These are phyloP conservation scores for Rauvolfia tetraphylla DNA, from an alignment of 257 asterid genomes.

Conservation along the genomic window DNA sequence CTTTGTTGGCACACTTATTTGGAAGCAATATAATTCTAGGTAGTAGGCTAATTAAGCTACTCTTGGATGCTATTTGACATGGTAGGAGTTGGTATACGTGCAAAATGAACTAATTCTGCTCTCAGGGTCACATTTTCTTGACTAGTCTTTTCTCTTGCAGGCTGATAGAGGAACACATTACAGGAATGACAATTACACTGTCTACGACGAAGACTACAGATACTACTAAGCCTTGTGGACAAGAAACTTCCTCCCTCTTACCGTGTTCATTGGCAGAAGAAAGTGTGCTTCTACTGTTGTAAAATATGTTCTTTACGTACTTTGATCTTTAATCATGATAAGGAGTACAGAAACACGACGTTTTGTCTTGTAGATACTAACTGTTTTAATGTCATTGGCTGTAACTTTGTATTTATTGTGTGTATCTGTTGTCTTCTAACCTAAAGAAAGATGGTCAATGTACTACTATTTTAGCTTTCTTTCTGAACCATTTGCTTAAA, in stretches of 20 bases:
- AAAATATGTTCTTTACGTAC: slow-evolving; percentile 23
- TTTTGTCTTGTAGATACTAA: slow-evolving; percentile 5
- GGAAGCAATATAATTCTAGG: not conserved
- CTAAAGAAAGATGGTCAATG: no score
- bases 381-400: not conserved
- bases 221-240: slow-evolving; percentile 32
- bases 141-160: slow-evolving; percentile 27
- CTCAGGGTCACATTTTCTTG: not conserved
- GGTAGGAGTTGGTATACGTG: not conserved
- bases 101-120: not conserved
- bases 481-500: no score
- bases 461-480: no score
- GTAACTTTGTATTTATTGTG: not conserved
- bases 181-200: slow-evolving; percentile 33
- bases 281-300: slow-evolving; percentile 29
- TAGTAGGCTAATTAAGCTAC: not conserved
- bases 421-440: not conserved
- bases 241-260: slow-evolving; percentile 1
- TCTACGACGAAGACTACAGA: slow-evolving; percentile 50
- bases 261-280: slow-evolving; percentile 3
- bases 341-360: not conserved
- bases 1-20: not conserved
- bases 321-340: not conserved
- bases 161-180: slow-evolving; percentile 45
- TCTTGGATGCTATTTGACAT: not conserved